These are phyloP conservation scores for Pseudohalonectria lignicola DNA, from an alignment of 2,329 filamentous ascomycete species.

Conservation along the genomic window DNA sequence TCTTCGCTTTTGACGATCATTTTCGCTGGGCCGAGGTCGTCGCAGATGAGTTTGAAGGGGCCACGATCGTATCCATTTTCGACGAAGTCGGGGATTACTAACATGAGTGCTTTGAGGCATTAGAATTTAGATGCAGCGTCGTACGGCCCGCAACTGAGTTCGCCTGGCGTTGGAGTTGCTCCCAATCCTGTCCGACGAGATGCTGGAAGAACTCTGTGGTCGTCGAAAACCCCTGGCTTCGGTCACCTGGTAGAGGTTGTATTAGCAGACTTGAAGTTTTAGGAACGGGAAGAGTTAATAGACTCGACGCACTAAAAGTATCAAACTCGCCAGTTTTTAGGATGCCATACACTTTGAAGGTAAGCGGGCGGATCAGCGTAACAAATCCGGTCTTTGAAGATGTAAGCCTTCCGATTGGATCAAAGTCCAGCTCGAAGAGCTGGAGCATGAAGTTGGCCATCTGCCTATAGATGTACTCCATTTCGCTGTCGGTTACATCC, in stretches of 20 bases:
- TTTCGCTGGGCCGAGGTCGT: slow-evolving; percentile 23
- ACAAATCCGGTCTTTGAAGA: slow-evolving; percentile 8
- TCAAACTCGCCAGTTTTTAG: slow-evolving; percentile 19
- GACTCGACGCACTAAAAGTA: slow-evolving; percentile 4
- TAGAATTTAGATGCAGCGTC: slow-evolving; percentile 17
- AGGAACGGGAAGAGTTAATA: no score
- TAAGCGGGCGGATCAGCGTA: slow-evolving; percentile 15
- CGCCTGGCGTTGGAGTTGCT: slow-evolving; percentile 20
- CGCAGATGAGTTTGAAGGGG: slow-evolving; percentile 24
- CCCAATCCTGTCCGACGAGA: slow-evolving; percentile 18
- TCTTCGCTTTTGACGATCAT: slow-evolving; percentile 20
- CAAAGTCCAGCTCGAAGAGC: slow-evolving; percentile 17
- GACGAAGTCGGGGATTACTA: slow-evolving; percentile 14
- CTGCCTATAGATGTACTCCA: slow-evolving; percentile 8
- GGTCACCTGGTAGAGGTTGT: neutral
- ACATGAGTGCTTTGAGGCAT: slow-evolving; percentile 15
- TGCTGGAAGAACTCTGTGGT: slow-evolving; percentile 21
- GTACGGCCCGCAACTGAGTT: slow-evolving; percentile 16
- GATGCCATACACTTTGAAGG: slow-evolving; percentile 20
- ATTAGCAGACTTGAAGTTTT: no score
- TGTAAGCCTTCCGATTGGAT: slow-evolving; percentile 16
- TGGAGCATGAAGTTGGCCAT: slow-evolving; percentile 15
- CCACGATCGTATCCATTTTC: slow-evolving; percentile 8
- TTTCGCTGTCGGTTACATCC: slow-evolving; percentile 14
- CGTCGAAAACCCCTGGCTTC: slow-evolving; percentile 11